Conservation (phyloP, 306 rosid genomes). For the Sindora glabra region DNA sequence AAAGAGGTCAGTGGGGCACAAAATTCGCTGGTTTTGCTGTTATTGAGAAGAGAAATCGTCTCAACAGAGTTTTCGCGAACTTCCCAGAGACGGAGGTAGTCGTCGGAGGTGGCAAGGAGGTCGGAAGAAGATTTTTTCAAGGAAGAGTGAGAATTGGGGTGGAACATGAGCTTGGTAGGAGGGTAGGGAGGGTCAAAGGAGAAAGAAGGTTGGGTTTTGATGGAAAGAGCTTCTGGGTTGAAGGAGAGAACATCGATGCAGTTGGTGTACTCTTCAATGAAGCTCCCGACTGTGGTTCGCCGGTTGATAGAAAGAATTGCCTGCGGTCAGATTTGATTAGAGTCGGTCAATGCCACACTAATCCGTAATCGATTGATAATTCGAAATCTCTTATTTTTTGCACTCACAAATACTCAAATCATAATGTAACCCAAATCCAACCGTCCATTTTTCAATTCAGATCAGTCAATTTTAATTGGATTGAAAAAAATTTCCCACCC, state of each 20-base stretch:
- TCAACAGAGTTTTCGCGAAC: constrained; percentile 35
- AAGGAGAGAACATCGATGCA: constrained; percentile 76
- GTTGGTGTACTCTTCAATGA: constrained; percentile 74
- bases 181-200: constrained; percentile 77
- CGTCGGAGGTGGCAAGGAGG: no score
- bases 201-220: constrained; percentile 49
- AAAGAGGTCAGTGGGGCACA: constrained; percentile 57
- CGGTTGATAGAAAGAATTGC: constrained; percentile 44
- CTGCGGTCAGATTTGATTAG: no score
- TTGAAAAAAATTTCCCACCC: no score
- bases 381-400: no score
- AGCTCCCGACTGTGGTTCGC: constrained; percentile 76
- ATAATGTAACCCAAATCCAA: no score
- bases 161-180: constrained; percentile 61
- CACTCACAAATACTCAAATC: no score
- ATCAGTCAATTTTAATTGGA: no score
- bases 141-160: constrained; percentile 24
- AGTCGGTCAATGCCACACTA: no score
- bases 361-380: no score
- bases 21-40: constrained; percentile 45
- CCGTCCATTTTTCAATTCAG: no score
- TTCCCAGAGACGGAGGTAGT: constrained; percentile 62
- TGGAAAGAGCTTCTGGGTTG: constrained; percentile 56
- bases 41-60: constrained; percentile 40
- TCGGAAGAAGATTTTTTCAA: constrained; percentile 18